Base-by-base conservation (phyloP, 129 eudicot genomes). In the Saussurea involucrata region DNA sequence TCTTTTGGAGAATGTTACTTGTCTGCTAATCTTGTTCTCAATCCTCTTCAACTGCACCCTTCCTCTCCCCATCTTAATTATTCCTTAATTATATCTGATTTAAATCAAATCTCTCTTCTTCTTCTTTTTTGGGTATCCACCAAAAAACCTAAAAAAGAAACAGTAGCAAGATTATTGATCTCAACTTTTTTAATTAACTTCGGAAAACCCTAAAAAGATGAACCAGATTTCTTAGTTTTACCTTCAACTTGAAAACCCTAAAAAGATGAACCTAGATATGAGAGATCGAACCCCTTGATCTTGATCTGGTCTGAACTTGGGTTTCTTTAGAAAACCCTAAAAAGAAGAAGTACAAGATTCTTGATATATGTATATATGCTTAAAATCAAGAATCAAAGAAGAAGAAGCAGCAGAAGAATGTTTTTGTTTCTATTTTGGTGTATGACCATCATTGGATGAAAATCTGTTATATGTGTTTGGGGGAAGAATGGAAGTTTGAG, bases 21-120 rank as follows among this genome's bases (percentile, higher is more conserved):
- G 97, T 75, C 97, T 91, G 80, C 90, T 92, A 55, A 92, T 92
- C 91, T 89, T 92, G 91, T 92, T 92, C 82, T 92, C 97, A 20
- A 92, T 92, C 73, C 92, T 80, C 85, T 86, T 92, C 90, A 92
- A 77, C 86, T 92, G 88, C 77, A 92, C 97, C 69, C 90, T 89
- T 24, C 97, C 97, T 81, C 97, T 87, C 25, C 97, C 97, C 97
- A 92, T 88, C 20, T 37, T 15, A 27, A n/a, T 68, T 68, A 42
- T 22, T 42, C 20, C 18, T 33, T 68, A 34, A 33, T 36, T 36
- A 36, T 36, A 36, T 11, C 40, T 44, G 6, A 44, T 13, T 18
- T 15, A 37, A 37, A 58, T 58, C 25, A 58, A 58, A 6, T 34
- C 40, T 5, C 40, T n/a, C 29, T 61, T 63, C 18, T 71, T 13